Evolutionary conservation across 805 yeast species (phyloP).

Genomic region (Starmerella apicola): DNA sequence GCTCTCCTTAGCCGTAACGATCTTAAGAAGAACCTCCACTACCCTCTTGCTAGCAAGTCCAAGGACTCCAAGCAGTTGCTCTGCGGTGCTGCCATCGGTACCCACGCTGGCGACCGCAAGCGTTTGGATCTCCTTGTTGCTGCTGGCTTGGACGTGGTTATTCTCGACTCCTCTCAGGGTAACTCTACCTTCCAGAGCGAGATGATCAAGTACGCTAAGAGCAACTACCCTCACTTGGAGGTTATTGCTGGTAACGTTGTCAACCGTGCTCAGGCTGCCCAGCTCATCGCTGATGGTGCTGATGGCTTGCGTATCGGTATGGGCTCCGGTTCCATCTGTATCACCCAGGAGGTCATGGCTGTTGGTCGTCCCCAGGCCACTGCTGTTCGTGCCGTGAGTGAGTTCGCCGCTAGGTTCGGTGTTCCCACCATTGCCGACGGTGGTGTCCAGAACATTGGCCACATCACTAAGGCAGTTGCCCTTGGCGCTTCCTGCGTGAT

Average conservation of each 20-base stretch:
- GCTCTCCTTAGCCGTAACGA: conserved; percentile 91
- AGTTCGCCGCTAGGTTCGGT: conserved; percentile 90
- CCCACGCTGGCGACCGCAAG: conserved; percentile 74
- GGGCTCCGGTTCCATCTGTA: conserved; percentile 99
- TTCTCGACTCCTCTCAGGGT: conserved; percentile 94
- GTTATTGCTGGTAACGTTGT: conserved; percentile 98
- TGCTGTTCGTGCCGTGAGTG: conserved; percentile 87
- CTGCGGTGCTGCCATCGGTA: conserved; percentile 98
- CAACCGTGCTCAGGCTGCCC: conserved; percentile 97
- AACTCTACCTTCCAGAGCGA: conserved; percentile 89
- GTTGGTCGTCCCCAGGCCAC: conserved; percentile 99
- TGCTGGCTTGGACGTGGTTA: conserved; percentile 95
- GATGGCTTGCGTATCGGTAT: conserved; percentile 98
- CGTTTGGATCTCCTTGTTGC: conserved; percentile 76
- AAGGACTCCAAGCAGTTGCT: conserved; percentile 85
- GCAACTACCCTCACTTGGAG: conserved; percentile 63
- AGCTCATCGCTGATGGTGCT: conserved; percentile 87
- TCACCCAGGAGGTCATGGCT: conserved; percentile 99
- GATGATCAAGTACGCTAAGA: conserved; percentile 85
- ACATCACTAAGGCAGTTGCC: conserved; percentile 91
- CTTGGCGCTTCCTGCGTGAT: conserved; percentile 94
- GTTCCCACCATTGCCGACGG: conserved; percentile 99
- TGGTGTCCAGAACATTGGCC: conserved; percentile 98
- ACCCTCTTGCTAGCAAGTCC: conserved; percentile 91
- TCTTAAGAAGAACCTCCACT: conserved; percentile 87